Conservation (phyloP, 2,329 filamentous ascomycete species). For the Aspergillus sp. region DNA sequence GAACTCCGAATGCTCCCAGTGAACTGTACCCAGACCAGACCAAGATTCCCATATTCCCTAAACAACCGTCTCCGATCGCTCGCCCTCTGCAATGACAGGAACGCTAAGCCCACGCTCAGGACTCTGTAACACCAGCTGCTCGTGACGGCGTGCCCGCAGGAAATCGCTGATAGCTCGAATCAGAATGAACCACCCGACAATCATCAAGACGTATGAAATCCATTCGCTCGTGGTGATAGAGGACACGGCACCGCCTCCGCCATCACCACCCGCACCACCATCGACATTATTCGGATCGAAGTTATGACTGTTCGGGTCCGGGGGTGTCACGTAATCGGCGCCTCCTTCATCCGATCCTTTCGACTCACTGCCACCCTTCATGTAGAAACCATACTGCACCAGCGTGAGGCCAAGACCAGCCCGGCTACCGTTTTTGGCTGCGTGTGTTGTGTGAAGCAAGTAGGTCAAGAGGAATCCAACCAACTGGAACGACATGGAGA, state of each 20-base stretch:
- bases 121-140: slow-evolving; percentile 89
- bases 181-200: slow-evolving; percentile 96
- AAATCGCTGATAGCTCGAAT: slow-evolving; percentile 94
- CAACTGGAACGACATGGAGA: slow-evolving; percentile 95
- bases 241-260: slow-evolving; percentile 46
- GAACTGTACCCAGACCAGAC: not conserved
- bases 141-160: slow-evolving; percentile 80
- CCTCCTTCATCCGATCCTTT: slow-evolving; percentile 40
- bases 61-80: slow-evolving; percentile 75
- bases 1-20: not conserved
- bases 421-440: slow-evolving; percentile 94
- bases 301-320: slow-evolving; percentile 85
- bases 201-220: slow-evolving; percentile 91
- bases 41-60: slow-evolving; percentile 35
- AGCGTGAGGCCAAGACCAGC: slow-evolving; percentile 92
- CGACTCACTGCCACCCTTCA: slow-evolving; percentile 66
- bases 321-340: slow-evolving; percentile 61
- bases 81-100: slow-evolving; percentile 83
- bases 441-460: slow-evolving; percentile 94
- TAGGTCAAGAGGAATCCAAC: slow-evolving; percentile 98
- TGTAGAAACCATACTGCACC: slow-evolving; percentile 95
- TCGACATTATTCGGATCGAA: slow-evolving; percentile 75
- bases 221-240: slow-evolving; percentile 77
- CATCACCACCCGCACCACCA: slow-evolving; percentile 32
- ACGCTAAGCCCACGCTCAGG: slow-evolving; percentile 84